Evolutionary conservation across 345 rosid species (phyloP).

Genomic region (Populus davidiana): DNA sequence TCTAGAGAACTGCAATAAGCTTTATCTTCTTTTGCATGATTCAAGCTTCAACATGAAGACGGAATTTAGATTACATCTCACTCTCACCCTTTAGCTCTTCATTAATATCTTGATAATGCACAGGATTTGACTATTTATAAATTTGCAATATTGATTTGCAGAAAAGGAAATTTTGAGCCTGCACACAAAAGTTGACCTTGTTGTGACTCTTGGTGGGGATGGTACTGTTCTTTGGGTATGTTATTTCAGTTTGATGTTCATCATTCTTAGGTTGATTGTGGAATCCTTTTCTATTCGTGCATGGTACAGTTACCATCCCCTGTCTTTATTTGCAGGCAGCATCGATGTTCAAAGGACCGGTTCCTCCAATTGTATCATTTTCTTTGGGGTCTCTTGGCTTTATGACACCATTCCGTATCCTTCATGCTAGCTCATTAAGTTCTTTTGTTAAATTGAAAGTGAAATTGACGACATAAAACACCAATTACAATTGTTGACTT

Average conservation of each 20-base stretch:
- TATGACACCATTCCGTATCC: conserved; percentile 99
- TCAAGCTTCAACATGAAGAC: not conserved
- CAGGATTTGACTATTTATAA: not conserved
- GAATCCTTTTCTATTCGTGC: conserved; percentile 9
- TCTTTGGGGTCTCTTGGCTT: conserved; percentile 97
- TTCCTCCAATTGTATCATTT: conserved; percentile 95
- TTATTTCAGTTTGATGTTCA: conserved; percentile 4
- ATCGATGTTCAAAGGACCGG: conserved; percentile 97
- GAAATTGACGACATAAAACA: not conserved
- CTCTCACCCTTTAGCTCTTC: not conserved
- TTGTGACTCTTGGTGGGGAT: conserved; percentile 99
- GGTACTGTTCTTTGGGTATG: conserved; percentile 99
- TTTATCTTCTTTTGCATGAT: not conserved
- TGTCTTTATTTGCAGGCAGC: conserved; percentile 66
- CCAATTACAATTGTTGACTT: not conserved
- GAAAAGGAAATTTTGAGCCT: conserved; percentile 67
- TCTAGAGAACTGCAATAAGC: not conserved
- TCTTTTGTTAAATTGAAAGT: not conserved
- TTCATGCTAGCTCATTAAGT: conserved; percentile 8
- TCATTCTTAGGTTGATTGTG: not conserved
- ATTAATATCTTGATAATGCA: not conserved
- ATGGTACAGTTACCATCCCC: conserved; percentile 7
- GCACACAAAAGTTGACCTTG: conserved; percentile 87
- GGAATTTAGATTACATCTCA: not conserved
- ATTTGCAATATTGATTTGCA: conserved; percentile 33